These are phyloP conservation scores for Diaporthe citrichinensis DNA, from an alignment of 2,329 filamentous ascomycete genomes.

Conservation along the genomic window DNA sequence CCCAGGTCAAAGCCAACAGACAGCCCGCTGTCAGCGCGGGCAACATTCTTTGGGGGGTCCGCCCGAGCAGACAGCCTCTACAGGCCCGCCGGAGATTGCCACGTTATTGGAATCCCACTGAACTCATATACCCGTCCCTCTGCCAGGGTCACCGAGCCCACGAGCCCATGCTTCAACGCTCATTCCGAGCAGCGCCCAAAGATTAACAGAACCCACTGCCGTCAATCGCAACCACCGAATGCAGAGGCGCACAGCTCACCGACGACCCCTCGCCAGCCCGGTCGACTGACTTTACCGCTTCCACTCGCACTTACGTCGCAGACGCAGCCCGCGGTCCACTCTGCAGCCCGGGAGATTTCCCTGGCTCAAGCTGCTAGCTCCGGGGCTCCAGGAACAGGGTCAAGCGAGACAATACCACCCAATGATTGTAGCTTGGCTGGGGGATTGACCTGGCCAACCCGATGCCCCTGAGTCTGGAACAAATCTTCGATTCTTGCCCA, in stretches of 20 bases:
- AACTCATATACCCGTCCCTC: slow-evolving; percentile 1
- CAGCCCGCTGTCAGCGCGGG: slow-evolving; percentile 12
- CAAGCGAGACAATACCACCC: slow-evolving; percentile 25
- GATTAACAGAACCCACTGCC: slow-evolving; percentile 19
- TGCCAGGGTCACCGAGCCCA: slow-evolving; percentile 11
- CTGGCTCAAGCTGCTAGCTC: slow-evolving; percentile 31
- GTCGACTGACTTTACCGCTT: slow-evolving; percentile 33
- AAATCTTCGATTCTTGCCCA: slow-evolving; percentile 51
- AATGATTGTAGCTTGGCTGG: slow-evolving; percentile 34
- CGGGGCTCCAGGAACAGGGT: slow-evolving; percentile 36
- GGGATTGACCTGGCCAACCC: slow-evolving; percentile 35
- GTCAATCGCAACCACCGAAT: neutral
- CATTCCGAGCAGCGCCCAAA: slow-evolving; percentile 15
- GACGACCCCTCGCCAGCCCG: slow-evolving; percentile 18
- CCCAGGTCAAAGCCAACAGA: slow-evolving; percentile 8
- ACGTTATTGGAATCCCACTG: slow-evolving; percentile 22
- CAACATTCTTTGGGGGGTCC: slow-evolving; percentile 24
- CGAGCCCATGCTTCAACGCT: slow-evolving; percentile 1
- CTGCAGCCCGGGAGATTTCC: slow-evolving; percentile 25
- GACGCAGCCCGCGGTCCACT: slow-evolving; percentile 33
- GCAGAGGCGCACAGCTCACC: slow-evolving; percentile 20
- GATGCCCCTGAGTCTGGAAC: slow-evolving; percentile 37
- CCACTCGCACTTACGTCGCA: slow-evolving; percentile 38
- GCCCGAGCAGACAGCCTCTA: slow-evolving; percentile 16
- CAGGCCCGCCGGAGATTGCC: slow-evolving; percentile 34